These are phyloP conservation scores for Trichosporon sp. DNA, from an alignment of 1,284 basidiomycete genomes.

Conservation along the genomic window DNA sequence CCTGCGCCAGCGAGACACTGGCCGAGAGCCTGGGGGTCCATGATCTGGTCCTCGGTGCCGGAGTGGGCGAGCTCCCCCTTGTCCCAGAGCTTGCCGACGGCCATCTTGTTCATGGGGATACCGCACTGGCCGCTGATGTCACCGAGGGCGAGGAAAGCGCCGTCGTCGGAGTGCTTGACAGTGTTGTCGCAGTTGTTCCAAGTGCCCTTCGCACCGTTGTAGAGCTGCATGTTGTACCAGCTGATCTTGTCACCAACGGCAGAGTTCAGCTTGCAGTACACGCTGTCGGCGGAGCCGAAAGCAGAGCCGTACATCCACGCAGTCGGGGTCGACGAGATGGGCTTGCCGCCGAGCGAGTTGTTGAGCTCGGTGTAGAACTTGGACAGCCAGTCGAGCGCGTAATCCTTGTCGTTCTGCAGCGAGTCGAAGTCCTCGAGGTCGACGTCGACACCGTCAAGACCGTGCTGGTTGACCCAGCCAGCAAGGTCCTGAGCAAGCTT, in stretches of 20 bases:
- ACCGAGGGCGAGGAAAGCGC: conserved; percentile 28
- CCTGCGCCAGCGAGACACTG: conserved; percentile 27
- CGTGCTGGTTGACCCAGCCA: conserved; percentile 55
- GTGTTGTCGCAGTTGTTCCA: conserved; percentile 34
- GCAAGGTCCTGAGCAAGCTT: conserved; percentile 51
- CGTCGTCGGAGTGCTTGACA: conserved; percentile 24
- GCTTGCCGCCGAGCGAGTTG: conserved; percentile 44
- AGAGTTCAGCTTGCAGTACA: conserved; percentile 49
- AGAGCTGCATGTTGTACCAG: conserved; percentile 57
- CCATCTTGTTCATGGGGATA: conserved; percentile 29
- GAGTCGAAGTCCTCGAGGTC: conserved; percentile 56
- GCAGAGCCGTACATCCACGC: conserved; percentile 32
- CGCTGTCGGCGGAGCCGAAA: conserved; percentile 30
- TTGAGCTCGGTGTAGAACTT: conserved; percentile 53
- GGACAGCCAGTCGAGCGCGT: conserved; percentile 32
- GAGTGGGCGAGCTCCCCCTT: conserved; percentile 26
- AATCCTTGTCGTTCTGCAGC: conserved; percentile 24
- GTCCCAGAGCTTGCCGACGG: conserved; percentile 32
- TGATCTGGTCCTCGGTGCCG: conserved; percentile 25
- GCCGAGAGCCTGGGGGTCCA: conserved; percentile 24
- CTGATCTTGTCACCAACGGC: conserved; percentile 38
- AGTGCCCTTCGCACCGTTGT: conserved; percentile 42
- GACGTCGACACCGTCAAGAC: conserved; percentile 61
- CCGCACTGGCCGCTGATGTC: conserved; percentile 29
- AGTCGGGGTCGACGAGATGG: conserved; percentile 51